Conservation (phyloP, 192 early-diverging fungal species). For the Podila clonocystis region DNA sequence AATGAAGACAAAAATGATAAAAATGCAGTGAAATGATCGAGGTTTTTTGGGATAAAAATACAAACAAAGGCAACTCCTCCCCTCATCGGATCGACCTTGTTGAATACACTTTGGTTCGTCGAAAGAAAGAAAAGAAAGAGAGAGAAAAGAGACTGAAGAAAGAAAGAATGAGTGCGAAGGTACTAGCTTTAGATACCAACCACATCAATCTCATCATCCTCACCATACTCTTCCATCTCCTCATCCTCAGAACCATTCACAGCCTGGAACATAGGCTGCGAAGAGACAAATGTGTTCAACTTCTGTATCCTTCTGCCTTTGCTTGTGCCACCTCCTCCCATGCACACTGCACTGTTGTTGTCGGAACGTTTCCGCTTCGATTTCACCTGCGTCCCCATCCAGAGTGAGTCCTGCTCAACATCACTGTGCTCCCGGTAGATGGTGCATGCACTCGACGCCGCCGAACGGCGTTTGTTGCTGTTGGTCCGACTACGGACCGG, state of each 20-base stretch:
- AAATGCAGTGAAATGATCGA: not conserved
- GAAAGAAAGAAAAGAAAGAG: conserved; percentile 2
- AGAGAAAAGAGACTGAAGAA: not conserved
- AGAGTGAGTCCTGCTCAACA: not conserved
- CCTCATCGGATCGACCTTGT: conserved; percentile 14
- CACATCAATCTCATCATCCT: conserved; percentile 25
- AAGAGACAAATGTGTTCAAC: not conserved
- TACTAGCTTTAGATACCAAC: conserved; percentile 15
- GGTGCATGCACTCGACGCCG: not conserved
- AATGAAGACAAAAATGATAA: not conserved
- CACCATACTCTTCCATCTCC: conserved; percentile 2
- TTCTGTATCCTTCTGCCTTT: conserved; percentile 37
- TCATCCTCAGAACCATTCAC: not conserved
- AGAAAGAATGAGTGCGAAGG: not conserved
- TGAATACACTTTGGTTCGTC: conserved; percentile 4
- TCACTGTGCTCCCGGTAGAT: conserved; percentile 1
- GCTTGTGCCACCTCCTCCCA: conserved; percentile 39
- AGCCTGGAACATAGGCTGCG: not conserved
- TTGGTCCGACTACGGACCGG: conserved; percentile 2
- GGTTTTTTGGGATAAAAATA: not conserved
- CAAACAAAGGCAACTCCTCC: conserved; percentile 7
- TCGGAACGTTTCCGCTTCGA: conserved; percentile 37
- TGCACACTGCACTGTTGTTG: conserved; percentile 32
- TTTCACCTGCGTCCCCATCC: conserved; percentile 13
- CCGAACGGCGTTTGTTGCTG: conserved; percentile 11